These are phyloP conservation scores for Haplographium delicatum DNA, from an alignment of 495 filamentous ascomycete genomes.

Conservation along the genomic window DNA sequence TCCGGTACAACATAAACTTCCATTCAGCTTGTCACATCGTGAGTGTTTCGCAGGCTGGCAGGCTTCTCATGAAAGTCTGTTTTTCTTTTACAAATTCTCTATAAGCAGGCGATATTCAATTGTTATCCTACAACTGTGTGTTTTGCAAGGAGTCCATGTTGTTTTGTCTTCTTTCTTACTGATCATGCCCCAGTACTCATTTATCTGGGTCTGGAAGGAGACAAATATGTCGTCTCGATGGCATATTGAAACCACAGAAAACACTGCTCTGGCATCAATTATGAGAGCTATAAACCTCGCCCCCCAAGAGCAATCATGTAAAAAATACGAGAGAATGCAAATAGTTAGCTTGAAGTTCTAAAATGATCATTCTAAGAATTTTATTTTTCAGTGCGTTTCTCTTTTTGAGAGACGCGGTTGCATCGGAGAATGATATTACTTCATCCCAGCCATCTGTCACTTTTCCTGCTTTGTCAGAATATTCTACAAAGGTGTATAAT, in stretches of 20 bases:
- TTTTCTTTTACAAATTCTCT: neutral
- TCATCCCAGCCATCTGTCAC: neutral
- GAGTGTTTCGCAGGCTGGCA: neutral
- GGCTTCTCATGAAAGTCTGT: neutral
- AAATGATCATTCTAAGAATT: neutral
- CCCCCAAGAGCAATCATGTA: too few species aligned
- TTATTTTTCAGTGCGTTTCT: neutral
- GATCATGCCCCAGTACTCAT: too few species aligned
- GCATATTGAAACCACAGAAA: too few species aligned
- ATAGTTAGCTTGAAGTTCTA: neutral
- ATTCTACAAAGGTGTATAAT: conserved; percentile 33
- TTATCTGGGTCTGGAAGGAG: too few species aligned
- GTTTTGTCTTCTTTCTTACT: too few species aligned
- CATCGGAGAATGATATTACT: neutral
- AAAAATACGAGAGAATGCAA: too few species aligned
- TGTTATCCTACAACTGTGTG: neutral
- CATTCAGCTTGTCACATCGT: neutral
- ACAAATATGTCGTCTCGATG: too few species aligned
- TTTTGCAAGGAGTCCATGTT: too few species aligned
- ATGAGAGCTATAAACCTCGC: too few species aligned
- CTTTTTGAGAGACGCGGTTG: neutral
- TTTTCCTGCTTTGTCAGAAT: conserved; percentile 2
- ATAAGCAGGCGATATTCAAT: neutral
- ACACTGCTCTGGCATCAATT: too few species aligned
- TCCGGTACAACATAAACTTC: neutral